phyloP scores from a whole-genome alignment of 176 grass and related monocot species.

The Dendrocalamus sinicus region DNA sequence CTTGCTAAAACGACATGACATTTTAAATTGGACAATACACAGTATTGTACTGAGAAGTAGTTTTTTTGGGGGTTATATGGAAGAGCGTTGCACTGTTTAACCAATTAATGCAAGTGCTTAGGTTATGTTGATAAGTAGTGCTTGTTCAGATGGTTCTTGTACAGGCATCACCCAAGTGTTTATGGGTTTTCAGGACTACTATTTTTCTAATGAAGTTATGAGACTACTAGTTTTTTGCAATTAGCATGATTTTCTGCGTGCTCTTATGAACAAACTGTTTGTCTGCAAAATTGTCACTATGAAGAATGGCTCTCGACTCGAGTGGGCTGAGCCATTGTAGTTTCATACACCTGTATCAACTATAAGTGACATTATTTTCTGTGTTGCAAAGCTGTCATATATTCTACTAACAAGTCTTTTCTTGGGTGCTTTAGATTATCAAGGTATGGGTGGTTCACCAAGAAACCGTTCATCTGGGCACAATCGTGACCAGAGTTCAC shows the following conservation, averaged over 20 bases:
- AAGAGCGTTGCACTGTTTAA: neutral
- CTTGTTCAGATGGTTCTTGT: conserved; percentile 17
- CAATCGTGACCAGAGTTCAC: conserved; percentile 44
- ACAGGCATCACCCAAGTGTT: neutral
- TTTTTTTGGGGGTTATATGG: conserved; percentile 22
- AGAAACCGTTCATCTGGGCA: conserved; percentile 47
- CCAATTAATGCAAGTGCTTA: conserved; percentile 6
- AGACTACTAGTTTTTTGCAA: neutral
- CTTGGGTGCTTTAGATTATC: conserved; percentile 52
- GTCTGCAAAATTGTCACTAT: conserved; percentile 1
- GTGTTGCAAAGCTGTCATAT: conserved; percentile 33
- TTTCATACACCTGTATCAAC: conserved; percentile 29
- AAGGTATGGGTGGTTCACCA: conserved; percentile 47
- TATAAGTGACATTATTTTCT: conserved; percentile 24
- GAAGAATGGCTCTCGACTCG: neutral
- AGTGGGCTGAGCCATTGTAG: neutral
- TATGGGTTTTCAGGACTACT: neutral
- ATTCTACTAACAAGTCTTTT: conserved; percentile 34
- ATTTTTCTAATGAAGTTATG: conserved; percentile 26
- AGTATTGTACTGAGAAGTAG: conserved; percentile 4
- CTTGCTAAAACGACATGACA: neutral
- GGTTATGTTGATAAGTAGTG: conserved; percentile 11
- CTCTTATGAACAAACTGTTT: conserved; percentile 18
- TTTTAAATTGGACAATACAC: neutral
- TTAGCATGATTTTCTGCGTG: conserved; percentile 25